Base-by-base conservation (phyloP, 2,329 filamentous ascomycete species). In the Nigrospora osmanthi region DNA sequence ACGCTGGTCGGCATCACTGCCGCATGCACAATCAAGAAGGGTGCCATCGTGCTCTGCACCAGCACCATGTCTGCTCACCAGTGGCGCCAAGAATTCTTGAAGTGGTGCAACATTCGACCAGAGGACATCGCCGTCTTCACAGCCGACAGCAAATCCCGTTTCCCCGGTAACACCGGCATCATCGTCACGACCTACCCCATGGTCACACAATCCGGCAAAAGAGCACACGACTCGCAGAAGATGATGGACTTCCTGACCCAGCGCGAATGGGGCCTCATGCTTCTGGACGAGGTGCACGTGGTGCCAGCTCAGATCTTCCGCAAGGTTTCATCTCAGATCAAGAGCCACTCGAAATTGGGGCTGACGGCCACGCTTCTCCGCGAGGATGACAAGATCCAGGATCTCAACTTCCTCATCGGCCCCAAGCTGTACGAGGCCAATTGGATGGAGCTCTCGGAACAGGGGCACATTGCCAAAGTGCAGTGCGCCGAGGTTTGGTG, bases 401-500 rank as follows among this genome's bases (percentile, higher is more conserved):
- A 97, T 71, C 68, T 98, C 38, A 98, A 98, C 64, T 98, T 97
- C 61, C 70, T 98, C 47, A 97, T 98, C 57, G 93, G 93, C 0
- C 93, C 93, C 1, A 98, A 98, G 64, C 73, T 98, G 1, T 98
- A 95, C 61, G 93, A 98, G 66, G 93, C 93, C 28, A 98, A 98
- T 63, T 98, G 93, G 93, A 95, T 97, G 83, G 93, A 98, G 64
- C 78, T 98, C 35, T 93, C 91, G 1, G 88, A 96, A 58, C 89
- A 96, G 66, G 93, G 93, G 1, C 90, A 96, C 60, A 98, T 98
- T 62, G 93, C 93, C 33, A 85, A 89, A 54, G 93, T 98, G 2
- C 93, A 98, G 64, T 98, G 93, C 64, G 93, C 93, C 13, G 93
- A 98, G 65, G 93, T 98, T 7, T 98, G 93, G 93, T 98, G 93